These are phyloP conservation scores for Thermomucor indicae-seudaticae DNA, from an alignment of 371 early-diverging fungal genomes.

Conservation along the genomic window DNA sequence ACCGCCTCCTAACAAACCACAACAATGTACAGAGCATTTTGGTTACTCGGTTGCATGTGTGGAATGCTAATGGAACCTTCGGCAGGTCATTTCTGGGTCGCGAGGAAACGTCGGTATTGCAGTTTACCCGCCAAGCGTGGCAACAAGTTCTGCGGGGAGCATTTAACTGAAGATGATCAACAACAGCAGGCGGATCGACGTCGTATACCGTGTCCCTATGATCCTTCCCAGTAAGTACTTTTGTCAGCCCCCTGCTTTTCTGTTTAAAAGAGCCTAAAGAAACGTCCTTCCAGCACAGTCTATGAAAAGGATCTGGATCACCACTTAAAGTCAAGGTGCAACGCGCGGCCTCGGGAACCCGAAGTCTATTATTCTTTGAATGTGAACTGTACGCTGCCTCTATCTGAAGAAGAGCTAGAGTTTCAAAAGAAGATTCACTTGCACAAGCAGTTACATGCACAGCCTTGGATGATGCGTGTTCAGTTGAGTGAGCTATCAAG, in stretches of 20 bases:
- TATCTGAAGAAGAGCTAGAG: conserved; percentile 40
- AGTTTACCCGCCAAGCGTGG: conserved; percentile 54
- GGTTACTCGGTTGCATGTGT: background rate
- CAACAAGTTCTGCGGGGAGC: conserved; percentile 75
- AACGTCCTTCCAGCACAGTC: conserved; percentile 52
- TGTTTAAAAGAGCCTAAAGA: background rate
- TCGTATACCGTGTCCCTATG: conserved; percentile 80
- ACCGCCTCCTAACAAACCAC: conserved; percentile 39
- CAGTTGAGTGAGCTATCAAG: conserved; percentile 34
- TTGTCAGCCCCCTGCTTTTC: background rate
- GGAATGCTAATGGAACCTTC: background rate
- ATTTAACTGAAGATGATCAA: conserved; percentile 27
- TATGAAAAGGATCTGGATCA: conserved; percentile 59
- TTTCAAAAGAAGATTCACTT: conserved; percentile 40
- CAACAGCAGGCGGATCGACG: conserved; percentile 2
- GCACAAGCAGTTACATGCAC: conserved; percentile 37
- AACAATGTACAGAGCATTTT: conserved; percentile 31
- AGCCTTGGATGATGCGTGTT: conserved; percentile 47
- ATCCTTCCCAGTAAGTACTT: conserved; percentile 65
- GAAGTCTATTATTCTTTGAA: conserved; percentile 48
- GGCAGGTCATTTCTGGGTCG: conserved; percentile 42
- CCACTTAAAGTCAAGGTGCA: conserved; percentile 67
- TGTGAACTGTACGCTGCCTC: conserved; percentile 52
- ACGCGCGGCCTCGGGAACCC: conserved; percentile 56
- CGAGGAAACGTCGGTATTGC: conserved; percentile 60